Base-by-base conservation (phyloP, 768 basidiomycete species). In the Clathrus columnatus region DNA sequence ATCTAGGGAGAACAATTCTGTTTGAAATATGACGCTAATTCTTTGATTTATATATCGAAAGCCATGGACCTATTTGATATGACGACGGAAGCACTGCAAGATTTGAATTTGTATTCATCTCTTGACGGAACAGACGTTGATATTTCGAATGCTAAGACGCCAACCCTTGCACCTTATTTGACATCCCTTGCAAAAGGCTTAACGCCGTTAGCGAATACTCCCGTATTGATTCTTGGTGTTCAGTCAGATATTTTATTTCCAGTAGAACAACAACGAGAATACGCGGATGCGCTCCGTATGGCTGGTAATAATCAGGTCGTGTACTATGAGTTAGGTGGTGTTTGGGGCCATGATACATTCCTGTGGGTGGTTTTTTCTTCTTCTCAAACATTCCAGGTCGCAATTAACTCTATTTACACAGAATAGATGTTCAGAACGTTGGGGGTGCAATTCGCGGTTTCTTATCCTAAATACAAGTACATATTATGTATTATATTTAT, bases 341-440 rank as follows among this genome's bases (percentile, higher is more conserved):
- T 98, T n/a, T 98, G 93, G 94, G 96, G 96, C 1, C 95, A 99
- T 65, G 95, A 99, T 70, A 97, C 93, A 20, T 97, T 97, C 73
- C 73, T 98, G 83, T 87, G 63, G 77, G 85, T 80, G 1, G 20
- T 16, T 7, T 50, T 57, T 32, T 50, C 16, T 16, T 41, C 14
- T 26, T 36, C 24, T n/a, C 43, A 28, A 17, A 27, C 29, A 32
- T 8, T 16, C 14, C 32, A 16, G 17, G 5, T 17, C 26, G 44
- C 24, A 46, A 8, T 16, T 54, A 21, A 17, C 29, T 20, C 11
- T 26, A 28, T 24, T 18, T 28, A 1, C 28, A 32, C 54, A 87
- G 85, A 65, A 73, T 96, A 61, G 93, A 96, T 65, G 82, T 90
- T 7, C 73, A 85, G 58, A 93, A 91, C 62, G 91, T 97, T 0